phyloP scores from a whole-genome alignment of 495 filamentous ascomycete genomes.

The Daldinia concentrica region DNA sequence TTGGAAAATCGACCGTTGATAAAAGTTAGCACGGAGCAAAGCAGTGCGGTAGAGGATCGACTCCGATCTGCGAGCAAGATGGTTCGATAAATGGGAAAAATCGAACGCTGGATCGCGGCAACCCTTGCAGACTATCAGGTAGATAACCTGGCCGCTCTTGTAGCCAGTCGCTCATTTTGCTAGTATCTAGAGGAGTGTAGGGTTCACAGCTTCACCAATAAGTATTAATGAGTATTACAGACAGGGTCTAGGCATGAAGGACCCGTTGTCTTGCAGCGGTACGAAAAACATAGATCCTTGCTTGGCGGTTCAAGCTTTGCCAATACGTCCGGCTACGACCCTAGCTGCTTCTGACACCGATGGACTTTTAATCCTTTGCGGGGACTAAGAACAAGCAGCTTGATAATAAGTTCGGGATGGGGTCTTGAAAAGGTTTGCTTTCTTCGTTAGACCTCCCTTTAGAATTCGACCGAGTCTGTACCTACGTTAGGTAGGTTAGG shows the following conservation, averaged over 20 bases:
- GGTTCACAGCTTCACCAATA: not conserved
- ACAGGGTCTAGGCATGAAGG: constrained; percentile 21
- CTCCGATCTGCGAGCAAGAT: constrained; percentile 5
- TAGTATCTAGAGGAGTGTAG: not conserved
- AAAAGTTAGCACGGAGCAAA: not conserved
- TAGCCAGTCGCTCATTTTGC: not conserved
- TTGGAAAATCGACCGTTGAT: not conserved
- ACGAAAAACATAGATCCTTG: constrained; percentile 3
- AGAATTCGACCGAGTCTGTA: constrained; percentile 16
- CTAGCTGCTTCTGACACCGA: constrained; percentile 36
- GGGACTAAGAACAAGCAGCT: constrained; percentile 3
- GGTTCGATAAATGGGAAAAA: constrained; percentile 37
- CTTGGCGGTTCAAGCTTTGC: constrained; percentile 42
- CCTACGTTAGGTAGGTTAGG: not conserved
- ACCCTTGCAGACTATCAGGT: constrained; percentile 9
- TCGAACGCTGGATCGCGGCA: constrained; percentile 20
- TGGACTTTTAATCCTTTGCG: too few relatives aligned
- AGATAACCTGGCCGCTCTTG: not conserved
- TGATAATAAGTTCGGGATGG: not conserved
- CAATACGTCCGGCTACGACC: constrained; percentile 20
- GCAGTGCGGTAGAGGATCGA: constrained; percentile 11
- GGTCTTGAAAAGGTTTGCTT: constrained; percentile 16
- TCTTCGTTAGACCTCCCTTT: not conserved
- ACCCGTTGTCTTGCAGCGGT: constrained; percentile 9
- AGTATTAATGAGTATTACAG: constrained; percentile 6